Percentiles rank a stretch among this genome's conserved stretches.
These are phyloP conservation scores for Exophiala sideris DNA, from an alignment of 2,329 filamentous ascomycete species.

Conservation along the genomic window DNA sequence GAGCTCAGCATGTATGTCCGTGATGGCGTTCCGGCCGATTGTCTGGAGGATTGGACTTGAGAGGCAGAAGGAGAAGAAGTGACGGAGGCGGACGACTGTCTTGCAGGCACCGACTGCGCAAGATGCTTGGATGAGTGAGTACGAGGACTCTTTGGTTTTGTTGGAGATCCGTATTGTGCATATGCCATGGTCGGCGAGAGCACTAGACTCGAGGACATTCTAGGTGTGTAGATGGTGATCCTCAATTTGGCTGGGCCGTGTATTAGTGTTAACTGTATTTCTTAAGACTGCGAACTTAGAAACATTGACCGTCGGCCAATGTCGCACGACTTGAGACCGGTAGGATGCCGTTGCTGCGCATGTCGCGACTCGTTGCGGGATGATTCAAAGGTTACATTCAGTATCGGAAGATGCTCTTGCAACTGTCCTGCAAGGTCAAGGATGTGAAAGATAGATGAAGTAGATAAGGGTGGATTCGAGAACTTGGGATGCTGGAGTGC, in stretches of 20 bases:
- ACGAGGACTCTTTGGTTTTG: constrained; percentile 11
- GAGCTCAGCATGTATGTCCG: constrained; percentile 12
- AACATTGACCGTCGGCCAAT: constrained; percentile 4
- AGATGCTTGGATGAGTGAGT: constrained; percentile 7
- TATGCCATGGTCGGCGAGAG: constrained; percentile 3
- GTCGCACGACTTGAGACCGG: constrained; percentile 22
- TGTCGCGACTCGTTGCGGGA: constrained; percentile 7
- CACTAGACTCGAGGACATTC: background rate
- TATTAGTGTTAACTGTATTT: too few relatives aligned
- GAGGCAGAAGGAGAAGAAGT: constrained; percentile 7
- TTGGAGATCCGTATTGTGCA: constrained; percentile 7
- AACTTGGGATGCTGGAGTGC: background rate
- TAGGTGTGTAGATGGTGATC: too few relatives aligned
- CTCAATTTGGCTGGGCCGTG: too few relatives aligned
- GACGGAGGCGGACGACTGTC: constrained; percentile 4
- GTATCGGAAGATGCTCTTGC: background rate
- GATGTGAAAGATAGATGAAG: background rate
- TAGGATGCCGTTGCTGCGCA: constrained; percentile 9
- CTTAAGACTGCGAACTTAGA: background rate
- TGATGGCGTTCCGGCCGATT: constrained; percentile 1
- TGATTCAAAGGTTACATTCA: background rate
- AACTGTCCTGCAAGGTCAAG: background rate
- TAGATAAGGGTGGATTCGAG: background rate
- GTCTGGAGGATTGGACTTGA: constrained; percentile 1
- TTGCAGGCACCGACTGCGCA: background rate